phyloP scores from a whole-genome alignment of 1,139 yeast species.

The Geotrichum carabidarum region DNA sequence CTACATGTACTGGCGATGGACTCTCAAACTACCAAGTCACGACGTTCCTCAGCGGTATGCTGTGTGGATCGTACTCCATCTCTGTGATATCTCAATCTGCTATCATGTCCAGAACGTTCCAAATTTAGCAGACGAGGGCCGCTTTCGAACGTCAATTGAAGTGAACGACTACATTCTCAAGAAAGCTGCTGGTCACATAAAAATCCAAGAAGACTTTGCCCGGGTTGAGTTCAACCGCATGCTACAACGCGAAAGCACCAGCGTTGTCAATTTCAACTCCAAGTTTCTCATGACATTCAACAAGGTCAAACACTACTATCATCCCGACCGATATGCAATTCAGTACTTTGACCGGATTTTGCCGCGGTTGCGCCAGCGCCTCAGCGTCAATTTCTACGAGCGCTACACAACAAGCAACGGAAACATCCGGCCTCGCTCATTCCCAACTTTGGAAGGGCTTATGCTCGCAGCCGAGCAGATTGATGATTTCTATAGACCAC shows the following conservation, averaged over 20 bases:
- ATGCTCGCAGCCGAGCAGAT: conserved; percentile 11
- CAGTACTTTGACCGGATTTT: conserved; percentile 11
- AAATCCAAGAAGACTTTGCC: conserved; percentile 12
- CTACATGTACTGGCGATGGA: conserved; percentile 15
- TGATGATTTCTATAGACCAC: conserved; percentile 9
- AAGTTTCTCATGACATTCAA: conserved; percentile 6
- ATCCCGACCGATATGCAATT: conserved; percentile 10
- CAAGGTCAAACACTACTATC: conserved; percentile 13
- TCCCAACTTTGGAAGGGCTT: conserved; percentile 6
- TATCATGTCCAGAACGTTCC: conserved; percentile 7
- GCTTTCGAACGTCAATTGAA: not conserved
- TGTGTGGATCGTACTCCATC: conserved; percentile 8
- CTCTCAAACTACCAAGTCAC: not conserved
- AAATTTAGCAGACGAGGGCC: conserved; percentile 5
- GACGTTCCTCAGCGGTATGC: conserved; percentile 10
- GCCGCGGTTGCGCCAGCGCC: conserved; percentile 4
- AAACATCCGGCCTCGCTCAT: not conserved
- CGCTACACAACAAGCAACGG: conserved; percentile 2
- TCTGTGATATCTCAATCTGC: conserved; percentile 4
- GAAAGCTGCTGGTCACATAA: conserved; percentile 12
- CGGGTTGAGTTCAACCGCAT: conserved; percentile 6
- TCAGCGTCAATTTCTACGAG: conserved; percentile 4
- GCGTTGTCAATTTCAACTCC: conserved; percentile 5
- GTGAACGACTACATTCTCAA: conserved; percentile 9
- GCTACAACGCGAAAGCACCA: not conserved